phyloP scores from a whole-genome alignment of 768 basidiomycete genomes.

The Lanmaoa rubissima region DNA sequence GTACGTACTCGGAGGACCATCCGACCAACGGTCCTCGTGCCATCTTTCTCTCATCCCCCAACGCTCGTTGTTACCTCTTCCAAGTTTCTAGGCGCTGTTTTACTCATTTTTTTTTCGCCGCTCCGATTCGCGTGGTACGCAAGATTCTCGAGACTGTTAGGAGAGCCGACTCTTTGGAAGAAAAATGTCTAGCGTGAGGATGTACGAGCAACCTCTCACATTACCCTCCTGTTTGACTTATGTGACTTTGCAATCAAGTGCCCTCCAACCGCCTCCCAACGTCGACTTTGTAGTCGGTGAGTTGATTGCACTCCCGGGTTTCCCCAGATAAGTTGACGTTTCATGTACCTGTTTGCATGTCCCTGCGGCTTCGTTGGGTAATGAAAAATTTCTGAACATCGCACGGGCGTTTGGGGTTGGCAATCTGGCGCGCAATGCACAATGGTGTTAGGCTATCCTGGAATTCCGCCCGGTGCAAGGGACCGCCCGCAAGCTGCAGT shows the following conservation, averaged over 20 bases:
- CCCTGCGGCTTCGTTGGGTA: background rate
- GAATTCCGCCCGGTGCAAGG: constrained; percentile 74
- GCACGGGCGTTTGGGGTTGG: background rate
- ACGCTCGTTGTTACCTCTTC: constrained; percentile 3
- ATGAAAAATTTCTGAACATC: background rate
- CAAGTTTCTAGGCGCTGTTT: background rate
- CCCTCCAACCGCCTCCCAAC: constrained; percentile 82
- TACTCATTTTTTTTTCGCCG: background rate
- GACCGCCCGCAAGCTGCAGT: constrained; percentile 82
- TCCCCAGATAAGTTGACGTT: background rate
- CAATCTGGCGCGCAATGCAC: background rate
- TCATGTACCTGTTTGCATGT: background rate
- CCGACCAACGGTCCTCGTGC: constrained; percentile 1
- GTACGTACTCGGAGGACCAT: constrained; percentile 9
- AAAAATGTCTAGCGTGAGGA: constrained; percentile 44
- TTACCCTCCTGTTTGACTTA: constrained; percentile 1
- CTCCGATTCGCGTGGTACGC: background rate
- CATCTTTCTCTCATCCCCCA: background rate
- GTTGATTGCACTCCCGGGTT: constrained; percentile 15
- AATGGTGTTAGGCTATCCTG: constrained; percentile 66
- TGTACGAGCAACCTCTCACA: constrained; percentile 33
- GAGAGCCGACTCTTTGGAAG: background rate
- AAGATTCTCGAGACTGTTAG: background rate
- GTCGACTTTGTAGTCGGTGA: constrained; percentile 84
- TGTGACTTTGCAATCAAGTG: constrained; percentile 43